Conservation (phyloP, 192 early-diverging fungal species). For the Coemansia sp. region DNA sequence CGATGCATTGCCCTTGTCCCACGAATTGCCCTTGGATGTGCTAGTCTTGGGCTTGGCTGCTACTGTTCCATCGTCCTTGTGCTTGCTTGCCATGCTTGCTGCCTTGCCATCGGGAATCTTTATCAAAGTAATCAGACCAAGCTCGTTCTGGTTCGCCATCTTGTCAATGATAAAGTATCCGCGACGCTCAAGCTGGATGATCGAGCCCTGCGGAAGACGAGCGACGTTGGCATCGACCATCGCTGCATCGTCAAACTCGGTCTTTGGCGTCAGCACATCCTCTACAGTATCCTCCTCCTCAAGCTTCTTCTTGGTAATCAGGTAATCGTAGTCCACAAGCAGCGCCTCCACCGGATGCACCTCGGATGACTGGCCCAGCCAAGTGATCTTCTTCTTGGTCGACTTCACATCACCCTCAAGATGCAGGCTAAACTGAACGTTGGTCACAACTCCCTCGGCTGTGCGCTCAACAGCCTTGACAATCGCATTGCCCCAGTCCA, state of each 20-base stretch:
- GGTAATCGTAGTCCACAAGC: constrained; percentile 92
- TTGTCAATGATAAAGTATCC: constrained; percentile 94
- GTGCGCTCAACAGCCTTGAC: constrained; percentile 72
- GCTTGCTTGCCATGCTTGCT: constrained; percentile 66
- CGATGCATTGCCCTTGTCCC: constrained; percentile 31
- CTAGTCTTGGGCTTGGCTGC: constrained; percentile 2
- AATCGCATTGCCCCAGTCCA: constrained; percentile 99
- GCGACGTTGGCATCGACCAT: constrained; percentile 73
- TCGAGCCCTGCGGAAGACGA: constrained; percentile 64
- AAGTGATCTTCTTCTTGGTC: constrained; percentile 99
- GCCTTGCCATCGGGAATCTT: constrained; percentile 92
- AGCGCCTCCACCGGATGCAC: constrained; percentile 64
- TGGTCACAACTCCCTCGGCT: constrained; percentile 56
- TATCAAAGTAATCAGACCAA: constrained; percentile 69
- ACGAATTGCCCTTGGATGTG: constrained; percentile 26
- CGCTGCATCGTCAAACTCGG: constrained; percentile 72
- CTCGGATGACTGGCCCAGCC: constrained; percentile 70
- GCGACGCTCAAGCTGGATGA: constrained; percentile 95
- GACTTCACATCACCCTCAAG: constrained; percentile 95
- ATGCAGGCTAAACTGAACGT: constrained; percentile 72
- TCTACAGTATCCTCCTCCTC: constrained; percentile 87
- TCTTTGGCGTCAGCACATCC: constrained; percentile 80
- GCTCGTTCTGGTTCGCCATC: constrained; percentile 49
- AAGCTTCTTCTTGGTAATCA: constrained; percentile 97
- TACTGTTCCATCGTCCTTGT: constrained; percentile 19